These are phyloP conservation scores for Thalassiosira ordinaria DNA, from an alignment of 352 stramenopile species.

Conservation along the genomic window DNA sequence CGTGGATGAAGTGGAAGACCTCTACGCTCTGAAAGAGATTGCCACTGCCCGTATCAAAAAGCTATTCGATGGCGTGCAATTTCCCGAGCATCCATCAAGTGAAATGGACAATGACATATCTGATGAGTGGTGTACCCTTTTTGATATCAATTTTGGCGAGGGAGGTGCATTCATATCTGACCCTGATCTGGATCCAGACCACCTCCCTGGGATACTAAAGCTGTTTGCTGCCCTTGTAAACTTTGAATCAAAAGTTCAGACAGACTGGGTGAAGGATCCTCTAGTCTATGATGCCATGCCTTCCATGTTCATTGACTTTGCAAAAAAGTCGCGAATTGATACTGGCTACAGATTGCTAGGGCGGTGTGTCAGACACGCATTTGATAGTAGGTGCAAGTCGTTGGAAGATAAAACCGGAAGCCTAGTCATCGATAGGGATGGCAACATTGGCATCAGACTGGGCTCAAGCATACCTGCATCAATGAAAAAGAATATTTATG, in stretches of 20 bases:
- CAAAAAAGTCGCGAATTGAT: slow-evolving; percentile 25
- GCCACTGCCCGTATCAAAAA: neutral
- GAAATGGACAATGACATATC: neutral
- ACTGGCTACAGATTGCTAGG: slow-evolving; percentile 17
- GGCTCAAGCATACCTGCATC: slow-evolving; percentile 22
- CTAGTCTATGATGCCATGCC: slow-evolving; percentile 27
- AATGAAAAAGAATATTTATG: slow-evolving; percentile 35
- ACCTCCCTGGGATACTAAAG: slow-evolving; percentile 15
- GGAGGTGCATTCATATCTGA: slow-evolving; percentile 20
- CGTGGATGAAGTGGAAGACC: slow-evolving; percentile 21
- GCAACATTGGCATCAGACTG: slow-evolving; percentile 22
- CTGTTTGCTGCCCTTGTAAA: slow-evolving; percentile 24
- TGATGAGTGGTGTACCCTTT: neutral
- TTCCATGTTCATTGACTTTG: slow-evolving; percentile 25
- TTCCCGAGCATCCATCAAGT: slow-evolving; percentile 12
- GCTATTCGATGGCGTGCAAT: neutral
- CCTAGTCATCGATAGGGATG: slow-evolving; percentile 3
- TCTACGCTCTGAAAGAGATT: neutral
- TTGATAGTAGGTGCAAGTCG: slow-evolving; percentile 9
- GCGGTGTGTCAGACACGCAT: slow-evolving; percentile 24
- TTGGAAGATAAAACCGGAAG: slow-evolving; percentile 9
- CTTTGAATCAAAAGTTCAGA: slow-evolving; percentile 19
- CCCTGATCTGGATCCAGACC: neutral
- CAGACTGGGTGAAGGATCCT: slow-evolving; percentile 27
- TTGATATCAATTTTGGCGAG: slow-evolving; percentile 20